A percentile compares a stretch with the other conserved stretches of the same genome.
Conservation (phyloP, 192 early-diverging fungal genomes). For the Cetraspora pellucida region DNA sequence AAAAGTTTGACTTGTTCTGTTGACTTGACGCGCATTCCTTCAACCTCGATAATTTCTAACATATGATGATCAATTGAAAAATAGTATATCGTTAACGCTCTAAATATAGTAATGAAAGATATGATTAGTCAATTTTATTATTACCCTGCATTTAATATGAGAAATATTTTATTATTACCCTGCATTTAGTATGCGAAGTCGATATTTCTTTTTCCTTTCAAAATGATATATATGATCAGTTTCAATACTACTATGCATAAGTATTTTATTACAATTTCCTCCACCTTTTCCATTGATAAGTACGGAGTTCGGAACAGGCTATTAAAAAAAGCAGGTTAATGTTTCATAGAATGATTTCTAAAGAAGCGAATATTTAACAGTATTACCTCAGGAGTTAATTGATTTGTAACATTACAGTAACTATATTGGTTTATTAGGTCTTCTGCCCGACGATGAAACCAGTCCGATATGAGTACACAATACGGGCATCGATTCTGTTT, state of each 20-base stretch:
- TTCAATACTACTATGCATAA: too few species aligned
- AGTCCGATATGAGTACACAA: not conserved
- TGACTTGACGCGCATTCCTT: slow-evolving; percentile 59
- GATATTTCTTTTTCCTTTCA: slow-evolving; percentile 71
- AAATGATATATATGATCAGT: slow-evolving; percentile 45
- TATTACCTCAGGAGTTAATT: not conserved
- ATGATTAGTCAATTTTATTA: too few species aligned
- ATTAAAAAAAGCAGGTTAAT: not conserved
- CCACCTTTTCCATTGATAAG: slow-evolving; percentile 54
- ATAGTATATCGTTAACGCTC: slow-evolving; percentile 63
- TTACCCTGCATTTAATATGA: too few species aligned
- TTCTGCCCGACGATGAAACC: not conserved
- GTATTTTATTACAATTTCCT: too few species aligned
- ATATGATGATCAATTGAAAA: slow-evolving; percentile 77
- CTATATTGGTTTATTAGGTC: not conserved
- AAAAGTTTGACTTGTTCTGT: slow-evolving; percentile 37
- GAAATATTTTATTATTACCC: too few species aligned
- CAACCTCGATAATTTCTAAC: slow-evolving; percentile 74
- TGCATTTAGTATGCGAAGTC: slow-evolving; percentile 74
- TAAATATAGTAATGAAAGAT: slow-evolving; percentile 38
- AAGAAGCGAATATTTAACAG: too few species aligned
- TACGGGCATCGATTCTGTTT: not conserved
- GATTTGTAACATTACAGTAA: not conserved
- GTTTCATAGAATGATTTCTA: too few species aligned
- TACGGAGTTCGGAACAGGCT: slow-evolving; percentile 70